These are phyloP conservation scores for Termitomyces sp. DNA, from an alignment of 768 basidiomycete species.

Conservation along the genomic window DNA sequence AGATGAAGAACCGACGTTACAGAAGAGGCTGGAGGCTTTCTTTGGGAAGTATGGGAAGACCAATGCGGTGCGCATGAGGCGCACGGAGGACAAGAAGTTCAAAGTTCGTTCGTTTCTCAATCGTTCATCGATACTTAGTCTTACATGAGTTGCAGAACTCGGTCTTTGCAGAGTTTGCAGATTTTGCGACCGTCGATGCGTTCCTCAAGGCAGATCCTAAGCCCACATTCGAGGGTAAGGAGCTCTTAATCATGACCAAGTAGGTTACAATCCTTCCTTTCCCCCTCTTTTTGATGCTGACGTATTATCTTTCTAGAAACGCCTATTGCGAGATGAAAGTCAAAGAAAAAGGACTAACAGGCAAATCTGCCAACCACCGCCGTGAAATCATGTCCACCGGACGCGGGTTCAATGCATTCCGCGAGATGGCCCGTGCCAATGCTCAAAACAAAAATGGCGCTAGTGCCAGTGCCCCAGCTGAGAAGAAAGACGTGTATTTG, in stretches of 20 bases:
- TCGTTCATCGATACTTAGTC: neutral
- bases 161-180: constrained; percentile 87
- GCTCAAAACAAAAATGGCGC: constrained; percentile 16
- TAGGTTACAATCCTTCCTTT: constrained; percentile 25
- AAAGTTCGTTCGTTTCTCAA: constrained; percentile 47
- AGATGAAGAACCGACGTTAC: constrained; percentile 55
- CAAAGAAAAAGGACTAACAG: constrained; percentile 85
- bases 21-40: constrained; percentile 71
- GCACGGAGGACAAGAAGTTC: constrained; percentile 79
- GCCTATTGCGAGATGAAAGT: constrained; percentile 95
- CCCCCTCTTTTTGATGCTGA: neutral
- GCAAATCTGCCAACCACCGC: constrained; percentile 58
- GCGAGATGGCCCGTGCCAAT: constrained; percentile 43
- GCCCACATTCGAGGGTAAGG: constrained; percentile 70
- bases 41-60: constrained; percentile 73
- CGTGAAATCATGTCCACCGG: constrained; percentile 46
- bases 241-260: constrained; percentile 87
- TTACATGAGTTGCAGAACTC: constrained; percentile 53
- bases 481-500: constrained; percentile 55
- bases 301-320: constrained; percentile 36
- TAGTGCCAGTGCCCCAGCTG: constrained; percentile 23
- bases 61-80: constrained; percentile 84
- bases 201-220: constrained; percentile 83
- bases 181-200: constrained; percentile 57
- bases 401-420: constrained; percentile 77